Percentiles rank a stretch among this genome's conserved stretches.
Evolutionary conservation across 768 basidiomycete species (phyloP).

Genomic region (Chalciporus piperatus): DNA sequence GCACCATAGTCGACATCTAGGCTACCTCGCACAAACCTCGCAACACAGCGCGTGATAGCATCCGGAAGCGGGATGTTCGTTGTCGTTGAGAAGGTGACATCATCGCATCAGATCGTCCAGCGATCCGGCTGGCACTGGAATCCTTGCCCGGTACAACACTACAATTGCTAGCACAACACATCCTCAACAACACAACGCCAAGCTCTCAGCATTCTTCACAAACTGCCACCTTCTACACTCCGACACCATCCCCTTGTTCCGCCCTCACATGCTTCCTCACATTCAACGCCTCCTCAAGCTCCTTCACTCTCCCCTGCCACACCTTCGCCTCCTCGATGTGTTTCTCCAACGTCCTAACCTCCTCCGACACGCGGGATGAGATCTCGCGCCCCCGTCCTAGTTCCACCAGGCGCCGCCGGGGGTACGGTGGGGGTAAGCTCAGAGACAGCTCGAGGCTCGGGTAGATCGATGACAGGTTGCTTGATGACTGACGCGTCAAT

Average conservation of each 20-base stretch:
- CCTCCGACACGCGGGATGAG: conserved; percentile 26
- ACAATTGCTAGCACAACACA: too few relatives aligned
- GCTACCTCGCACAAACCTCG: too few relatives aligned
- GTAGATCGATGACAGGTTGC: conserved; percentile 65
- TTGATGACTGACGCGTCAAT: background rate
- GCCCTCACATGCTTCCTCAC: conserved; percentile 4
- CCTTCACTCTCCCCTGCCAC: conserved; percentile 28
- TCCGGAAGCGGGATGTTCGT: too few relatives aligned
- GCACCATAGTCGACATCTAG: too few relatives aligned
- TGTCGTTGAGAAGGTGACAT: too few relatives aligned
- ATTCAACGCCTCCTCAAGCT: conserved; percentile 25
- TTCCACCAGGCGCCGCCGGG: background rate
- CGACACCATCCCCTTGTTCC: background rate
- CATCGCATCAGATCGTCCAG: too few relatives aligned
- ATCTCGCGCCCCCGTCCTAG: conserved; percentile 9
- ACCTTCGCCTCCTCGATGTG: conserved; percentile 21
- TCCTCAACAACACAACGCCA: too few relatives aligned
- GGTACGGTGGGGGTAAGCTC: background rate
- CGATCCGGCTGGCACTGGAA: too few relatives aligned
- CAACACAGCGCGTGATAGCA: too few relatives aligned
- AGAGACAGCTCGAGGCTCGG: background rate
- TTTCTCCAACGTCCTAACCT: conserved; percentile 24
- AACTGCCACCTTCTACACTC: background rate
- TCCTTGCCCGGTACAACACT: too few relatives aligned
- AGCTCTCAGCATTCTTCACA: too few relatives aligned